phyloP scores from a whole-genome alignment of 352 stramenopile species.

The Halophytophthora polymorphica region DNA sequence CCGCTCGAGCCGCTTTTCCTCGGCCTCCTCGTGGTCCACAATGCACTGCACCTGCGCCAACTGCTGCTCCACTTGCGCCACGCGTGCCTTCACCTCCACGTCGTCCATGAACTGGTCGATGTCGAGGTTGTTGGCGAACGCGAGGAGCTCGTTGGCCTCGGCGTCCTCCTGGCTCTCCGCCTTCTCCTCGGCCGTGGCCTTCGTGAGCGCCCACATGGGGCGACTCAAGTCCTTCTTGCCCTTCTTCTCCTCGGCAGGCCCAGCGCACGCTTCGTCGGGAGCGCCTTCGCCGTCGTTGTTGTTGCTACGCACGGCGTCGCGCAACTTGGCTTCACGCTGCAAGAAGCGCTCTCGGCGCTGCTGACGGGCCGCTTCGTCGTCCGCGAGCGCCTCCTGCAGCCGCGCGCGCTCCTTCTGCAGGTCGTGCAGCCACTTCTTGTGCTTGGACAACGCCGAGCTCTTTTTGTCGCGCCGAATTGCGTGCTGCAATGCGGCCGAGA shows the following conservation, averaged over 20 bases:
- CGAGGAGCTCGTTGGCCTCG: conserved; percentile 90
- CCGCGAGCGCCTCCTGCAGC: conserved; percentile 74
- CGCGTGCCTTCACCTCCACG: conserved; percentile 77
- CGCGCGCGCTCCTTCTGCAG: conserved; percentile 89
- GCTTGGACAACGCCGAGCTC: conserved; percentile 89
- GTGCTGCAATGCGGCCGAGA: conserved; percentile 30
- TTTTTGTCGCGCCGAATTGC: conserved; percentile 87
- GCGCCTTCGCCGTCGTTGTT: conserved; percentile 16
- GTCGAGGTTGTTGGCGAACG: conserved; percentile 92
- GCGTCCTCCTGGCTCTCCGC: conserved; percentile 66
- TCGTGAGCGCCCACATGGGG: conserved; percentile 92
- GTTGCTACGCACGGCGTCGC: conserved; percentile 52
- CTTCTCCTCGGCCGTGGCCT: conserved; percentile 79
- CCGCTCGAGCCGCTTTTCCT: conserved; percentile 79
- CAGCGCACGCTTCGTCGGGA: conserved; percentile 14
- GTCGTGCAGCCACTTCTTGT: conserved; percentile 92
- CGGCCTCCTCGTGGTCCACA: conserved; percentile 70
- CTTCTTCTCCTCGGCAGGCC: conserved; percentile 16
- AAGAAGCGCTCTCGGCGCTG: conserved; percentile 70
- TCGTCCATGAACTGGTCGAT: conserved; percentile 95
- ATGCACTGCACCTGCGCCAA: conserved; percentile 87
- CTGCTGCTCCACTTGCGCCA: conserved; percentile 88
- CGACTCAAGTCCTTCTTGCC: conserved; percentile 33
- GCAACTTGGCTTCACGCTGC: conserved; percentile 74
- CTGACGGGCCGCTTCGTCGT: conserved; percentile 72